These are phyloP conservation scores for Macadamia integrifolia DNA, from an alignment of 164 flowering plant genomes.

Conservation along the genomic window DNA sequence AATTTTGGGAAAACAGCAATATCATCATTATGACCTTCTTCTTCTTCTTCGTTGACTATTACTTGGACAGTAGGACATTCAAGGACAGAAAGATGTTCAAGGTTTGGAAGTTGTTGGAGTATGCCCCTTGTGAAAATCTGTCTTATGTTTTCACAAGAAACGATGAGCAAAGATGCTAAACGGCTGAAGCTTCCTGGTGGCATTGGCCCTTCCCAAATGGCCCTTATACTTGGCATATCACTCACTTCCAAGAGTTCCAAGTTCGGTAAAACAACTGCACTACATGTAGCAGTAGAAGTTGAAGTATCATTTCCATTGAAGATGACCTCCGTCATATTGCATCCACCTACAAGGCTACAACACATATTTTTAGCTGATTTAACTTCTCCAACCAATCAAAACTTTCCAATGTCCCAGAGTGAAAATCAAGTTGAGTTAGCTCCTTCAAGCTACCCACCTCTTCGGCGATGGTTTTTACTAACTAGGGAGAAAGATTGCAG, in stretches of 20 bases:
- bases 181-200: not conserved
- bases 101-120: too few species aligned
- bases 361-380: not conserved
- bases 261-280: not conserved
- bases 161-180: not conserved
- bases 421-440: not conserved
- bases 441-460: not conserved
- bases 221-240: not conserved
- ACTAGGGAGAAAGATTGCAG: not conserved
- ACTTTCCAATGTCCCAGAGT: not conserved
- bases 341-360: not conserved
- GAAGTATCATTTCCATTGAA: not conserved
- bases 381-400: not conserved
- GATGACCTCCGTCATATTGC: not conserved
- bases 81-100: too few species aligned
- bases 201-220: not conserved
- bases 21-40: too few species aligned
- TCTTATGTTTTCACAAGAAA: too few species aligned
- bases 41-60: too few species aligned
- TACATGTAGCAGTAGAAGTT: too few species aligned
- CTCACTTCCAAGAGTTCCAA: not conserved
- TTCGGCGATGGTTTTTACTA: too few species aligned
- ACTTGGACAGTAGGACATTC: too few species aligned
- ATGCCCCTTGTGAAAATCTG: too few species aligned
- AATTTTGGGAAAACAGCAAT: too few species aligned